Base-by-base conservation (phyloP, 2,329 filamentous ascomycete species). In the Aureobasidium sp. region DNA sequence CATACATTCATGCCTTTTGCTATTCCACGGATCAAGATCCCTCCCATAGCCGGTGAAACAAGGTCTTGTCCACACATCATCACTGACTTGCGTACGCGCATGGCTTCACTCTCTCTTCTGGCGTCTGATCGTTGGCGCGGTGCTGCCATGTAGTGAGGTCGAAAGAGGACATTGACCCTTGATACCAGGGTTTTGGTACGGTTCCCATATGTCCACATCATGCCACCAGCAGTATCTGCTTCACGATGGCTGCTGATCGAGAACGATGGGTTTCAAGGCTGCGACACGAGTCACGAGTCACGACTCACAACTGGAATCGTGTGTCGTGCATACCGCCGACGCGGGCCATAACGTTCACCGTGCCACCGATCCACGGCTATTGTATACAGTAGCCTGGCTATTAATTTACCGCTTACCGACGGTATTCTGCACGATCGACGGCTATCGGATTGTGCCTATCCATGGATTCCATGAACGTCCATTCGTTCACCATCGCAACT, bases 361-460 rank as follows among this genome's bases (percentile, higher is more conserved):
- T 31, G 17, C 52, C 52, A 56, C 52, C 27, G 39, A 56, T 44
- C 17, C 39, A 44, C 48, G 39, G 27, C 52, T 11, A 12, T 25
- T 25, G 22, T 25, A 25, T 25, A 25, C 22, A 25, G 22, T 27
- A 25, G 6, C n/a, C 25, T 31, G 25, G 20, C 48, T 36, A 37
- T 22, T 53, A 34, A 27, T 22, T 53, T 56, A 27, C 52, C 52
- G 39, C 20, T 53, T 56, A 27, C 52, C 52, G 39, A 34, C n/a
- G 39, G 39, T n/a, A 56, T 22, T 55, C 22, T 25, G 27, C 52
- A 56, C 37, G 52, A 56, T 56, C 52, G 52, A 56, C 52, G n/a
- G 39, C 25, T 44, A 29, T 56, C 52, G 52, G 25, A 44, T 29
- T n/a, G 39, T 44, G 39, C 27, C 52, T n/a, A n/a, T 34, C 9